Evolutionary conservation across 2,329 filamentous ascomycete species (phyloP), one percentile per base, ranked within the genome.

Genomic region (Colletotrichum lindemuthianum): DNA sequence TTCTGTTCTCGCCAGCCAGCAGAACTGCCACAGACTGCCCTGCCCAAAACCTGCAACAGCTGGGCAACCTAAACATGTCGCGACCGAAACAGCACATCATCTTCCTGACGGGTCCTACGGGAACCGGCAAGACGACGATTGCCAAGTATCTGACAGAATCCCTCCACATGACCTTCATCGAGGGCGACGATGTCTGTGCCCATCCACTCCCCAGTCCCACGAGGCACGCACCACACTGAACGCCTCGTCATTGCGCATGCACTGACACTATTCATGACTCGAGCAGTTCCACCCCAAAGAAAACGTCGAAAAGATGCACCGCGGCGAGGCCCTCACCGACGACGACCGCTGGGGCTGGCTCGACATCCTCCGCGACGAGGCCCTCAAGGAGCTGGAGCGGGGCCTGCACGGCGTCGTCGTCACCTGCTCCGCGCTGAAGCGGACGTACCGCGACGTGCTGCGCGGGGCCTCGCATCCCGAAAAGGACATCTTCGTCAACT

Each of bases 271-370:
- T 13, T 15, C 40, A 24, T 43, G 15, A 4, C 40, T 32, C 12
- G 15, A 8, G 13, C 54, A 82, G 79, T 92, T 87, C 72, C 87
- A 88, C 51, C 85, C 88, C 0, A 80, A 81, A 39, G 80, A 87
- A 70, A 92, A 89, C 77, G 87, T 88, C 69, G 84, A 89, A 48
- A 93, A 94, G 75, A 93, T 94, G 91, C 80, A 84, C 69, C 79
- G 81, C 58, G 89, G 89, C 67, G 86, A 85, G 53, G 88, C 91
- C 2, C 82, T 94, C 9, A 92, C 88, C 57, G 91, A 93, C 73
- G 86, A 84, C 48, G 91, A 94, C 76, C 87, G 91, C 60, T 92
- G 90, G 88, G 91, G 91, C 77, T 94, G 91, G 91, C 85, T 93
- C 45, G 84, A 85, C 67, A 80, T 80, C 8, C 81, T 90, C 2